These are phyloP conservation scores for Hypoxylon sp. DNA, from an alignment of 2,329 filamentous ascomycete species.

Conservation along the genomic window DNA sequence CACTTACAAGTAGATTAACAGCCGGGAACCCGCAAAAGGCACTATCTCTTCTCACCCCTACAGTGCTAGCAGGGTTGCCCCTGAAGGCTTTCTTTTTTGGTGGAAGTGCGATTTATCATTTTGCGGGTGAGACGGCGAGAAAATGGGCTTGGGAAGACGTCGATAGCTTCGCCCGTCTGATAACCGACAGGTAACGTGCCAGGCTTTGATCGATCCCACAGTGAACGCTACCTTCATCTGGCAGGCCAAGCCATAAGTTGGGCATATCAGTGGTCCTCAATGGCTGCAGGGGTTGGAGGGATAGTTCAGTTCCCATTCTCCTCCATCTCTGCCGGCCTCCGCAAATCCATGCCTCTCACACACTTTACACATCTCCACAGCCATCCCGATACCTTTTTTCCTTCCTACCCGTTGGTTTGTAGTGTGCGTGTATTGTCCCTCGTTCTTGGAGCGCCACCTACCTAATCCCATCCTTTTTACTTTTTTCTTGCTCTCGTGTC, in stretches of 20 bases:
- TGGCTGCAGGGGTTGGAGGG: constrained; percentile 23
- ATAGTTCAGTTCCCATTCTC: constrained; percentile 16
- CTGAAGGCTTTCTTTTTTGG: constrained; percentile 14
- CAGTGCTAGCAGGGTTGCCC: constrained; percentile 17
- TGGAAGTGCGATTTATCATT: constrained; percentile 24
- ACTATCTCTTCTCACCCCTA: constrained; percentile 29
- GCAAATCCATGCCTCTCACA: constrained; percentile 18
- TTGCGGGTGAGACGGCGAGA: constrained; percentile 20
- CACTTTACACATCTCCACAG: constrained; percentile 33
- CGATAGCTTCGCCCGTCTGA: constrained; percentile 19
- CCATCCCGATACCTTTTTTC: constrained; percentile 25
- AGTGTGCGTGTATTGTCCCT: constrained; percentile 11
- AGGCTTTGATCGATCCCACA: constrained; percentile 13
- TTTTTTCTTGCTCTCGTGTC: constrained; percentile 31
- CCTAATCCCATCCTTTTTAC: constrained; percentile 28
- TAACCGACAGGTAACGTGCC: constrained; percentile 25
- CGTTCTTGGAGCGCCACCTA: constrained; percentile 27
- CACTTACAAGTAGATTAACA: constrained; percentile 28
- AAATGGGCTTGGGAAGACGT: constrained; percentile 12
- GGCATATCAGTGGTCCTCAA: not conserved
- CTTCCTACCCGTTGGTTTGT: constrained; percentile 18
- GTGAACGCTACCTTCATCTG: constrained; percentile 32
- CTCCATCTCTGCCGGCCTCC: constrained; percentile 32
- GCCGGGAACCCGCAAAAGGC: constrained; percentile 23
- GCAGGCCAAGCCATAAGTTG: constrained; percentile 29